Percentiles rank a stretch among this genome's conserved stretches.
phyloP scores from a whole-genome alignment of 768 basidiomycete species.

The Lenzites betulinus region DNA sequence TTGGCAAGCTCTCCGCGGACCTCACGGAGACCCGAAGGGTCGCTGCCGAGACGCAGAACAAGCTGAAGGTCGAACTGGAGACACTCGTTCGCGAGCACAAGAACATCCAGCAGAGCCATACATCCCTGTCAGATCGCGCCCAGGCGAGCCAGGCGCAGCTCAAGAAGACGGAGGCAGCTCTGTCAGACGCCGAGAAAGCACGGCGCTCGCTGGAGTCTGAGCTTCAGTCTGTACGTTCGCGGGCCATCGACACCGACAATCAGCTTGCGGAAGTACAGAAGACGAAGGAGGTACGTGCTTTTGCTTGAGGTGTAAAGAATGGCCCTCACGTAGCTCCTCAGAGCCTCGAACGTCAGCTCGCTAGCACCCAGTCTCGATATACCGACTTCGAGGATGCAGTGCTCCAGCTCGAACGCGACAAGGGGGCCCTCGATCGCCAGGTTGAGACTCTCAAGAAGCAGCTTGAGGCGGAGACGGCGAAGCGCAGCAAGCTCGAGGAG shows the following conservation, averaged over 20 bases:
- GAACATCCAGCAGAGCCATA: conserved; percentile 59
- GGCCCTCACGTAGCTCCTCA: conserved; percentile 33
- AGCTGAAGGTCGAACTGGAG: conserved; percentile 77
- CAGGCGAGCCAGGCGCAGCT: conserved; percentile 52
- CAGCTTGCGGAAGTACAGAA: conserved; percentile 61
- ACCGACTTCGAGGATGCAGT: conserved; percentile 88
- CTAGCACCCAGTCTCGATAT: conserved; percentile 69
- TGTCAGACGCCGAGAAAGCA: conserved; percentile 65
- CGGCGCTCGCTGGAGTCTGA: conserved; percentile 74
- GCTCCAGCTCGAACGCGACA: conserved; percentile 81
- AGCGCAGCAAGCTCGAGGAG: conserved; percentile 77
- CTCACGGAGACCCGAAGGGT: conserved; percentile 63
- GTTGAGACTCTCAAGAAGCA: conserved; percentile 71
- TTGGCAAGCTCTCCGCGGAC: conserved; percentile 61
- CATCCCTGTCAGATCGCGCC: conserved; percentile 65
- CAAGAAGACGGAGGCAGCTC: conserved; percentile 46
- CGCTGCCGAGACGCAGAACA: conserved; percentile 67
- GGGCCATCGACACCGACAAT: conserved; percentile 66
- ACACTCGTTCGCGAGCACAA: conserved; percentile 58
- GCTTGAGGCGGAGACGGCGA: conserved; percentile 70
- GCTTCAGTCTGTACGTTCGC: conserved; percentile 64
- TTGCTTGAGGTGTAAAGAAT: neutral
- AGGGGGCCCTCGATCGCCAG: conserved; percentile 71
- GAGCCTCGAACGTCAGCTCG: conserved; percentile 79
- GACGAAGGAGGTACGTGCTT: conserved; percentile 67